A percentile compares a stretch with the other conserved stretches of the same genome.
Conservation (phyloP, 1,284 basidiomycete genomes). For the Entoloma clypeatum region DNA sequence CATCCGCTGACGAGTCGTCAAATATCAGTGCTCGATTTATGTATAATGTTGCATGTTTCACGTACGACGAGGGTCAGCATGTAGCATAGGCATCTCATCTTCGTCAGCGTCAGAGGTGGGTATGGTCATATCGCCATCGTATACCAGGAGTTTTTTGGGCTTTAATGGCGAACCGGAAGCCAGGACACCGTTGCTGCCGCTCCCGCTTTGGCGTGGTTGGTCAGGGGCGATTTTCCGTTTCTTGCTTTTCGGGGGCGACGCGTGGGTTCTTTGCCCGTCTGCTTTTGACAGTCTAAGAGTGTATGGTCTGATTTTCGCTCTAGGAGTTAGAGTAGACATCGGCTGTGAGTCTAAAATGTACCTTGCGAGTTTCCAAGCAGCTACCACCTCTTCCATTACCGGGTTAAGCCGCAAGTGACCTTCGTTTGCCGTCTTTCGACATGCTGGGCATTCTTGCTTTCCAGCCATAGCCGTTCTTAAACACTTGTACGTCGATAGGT, state of each 20-base stretch:
- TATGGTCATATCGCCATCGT: conserved; percentile 17
- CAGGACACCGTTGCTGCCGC: conserved; percentile 15
- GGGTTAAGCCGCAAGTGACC: conserved; percentile 57
- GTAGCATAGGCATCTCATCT: conserved; percentile 21
- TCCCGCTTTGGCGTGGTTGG: conserved; percentile 12
- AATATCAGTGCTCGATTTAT: background rate
- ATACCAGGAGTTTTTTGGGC: conserved; percentile 13
- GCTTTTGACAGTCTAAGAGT: conserved; percentile 38
- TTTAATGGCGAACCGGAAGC: conserved; percentile 15
- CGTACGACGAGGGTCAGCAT: conserved; percentile 21
- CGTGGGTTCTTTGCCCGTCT: conserved; percentile 17
- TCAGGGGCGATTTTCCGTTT: conserved; percentile 29
- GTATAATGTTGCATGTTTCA: background rate
- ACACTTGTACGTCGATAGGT: conserved; percentile 44
- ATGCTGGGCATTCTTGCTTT: conserved; percentile 64
- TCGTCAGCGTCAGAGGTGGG: conserved; percentile 33
- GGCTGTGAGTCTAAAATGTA: conserved; percentile 26
- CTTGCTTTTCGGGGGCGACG: conserved; percentile 18
- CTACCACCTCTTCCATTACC: conserved; percentile 55
- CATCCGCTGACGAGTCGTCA: conserved; percentile 24
- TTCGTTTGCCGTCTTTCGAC: conserved; percentile 53
- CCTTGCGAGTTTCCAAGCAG: conserved; percentile 64
- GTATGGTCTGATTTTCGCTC: conserved; percentile 36
- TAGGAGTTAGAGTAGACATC: conserved; percentile 1
- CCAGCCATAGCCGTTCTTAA: conserved; percentile 51